Conservation (phyloP, 1,284 basidiomycete species). For the Abortiporus biennis region DNA sequence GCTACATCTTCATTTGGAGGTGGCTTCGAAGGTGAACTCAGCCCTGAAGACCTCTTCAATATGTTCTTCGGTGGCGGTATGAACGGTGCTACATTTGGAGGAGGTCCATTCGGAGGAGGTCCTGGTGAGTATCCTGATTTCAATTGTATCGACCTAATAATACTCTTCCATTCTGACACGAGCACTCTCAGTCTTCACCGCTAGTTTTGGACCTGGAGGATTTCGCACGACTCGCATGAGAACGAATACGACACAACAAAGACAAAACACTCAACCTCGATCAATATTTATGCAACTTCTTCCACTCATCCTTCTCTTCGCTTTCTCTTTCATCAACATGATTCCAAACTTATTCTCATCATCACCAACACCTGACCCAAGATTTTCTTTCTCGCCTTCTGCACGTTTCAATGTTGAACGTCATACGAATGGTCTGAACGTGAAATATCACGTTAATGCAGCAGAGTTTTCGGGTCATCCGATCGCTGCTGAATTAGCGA, state of each 20-base stretch:
- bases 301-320: conserved; percentile 80
- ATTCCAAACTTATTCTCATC: conserved; percentile 74
- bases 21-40: conserved; percentile 79
- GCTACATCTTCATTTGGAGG: conserved; percentile 43
- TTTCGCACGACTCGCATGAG: conserved; percentile 62
- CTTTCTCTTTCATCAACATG: conserved; percentile 81
- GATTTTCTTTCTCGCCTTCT: conserved; percentile 67
- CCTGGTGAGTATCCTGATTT: conserved; percentile 34
- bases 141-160: neutral
- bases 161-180: neutral
- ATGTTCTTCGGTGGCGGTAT: conserved; percentile 91
- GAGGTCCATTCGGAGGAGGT: conserved; percentile 45
- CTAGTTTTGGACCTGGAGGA: conserved; percentile 71
- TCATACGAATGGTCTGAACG: conserved; percentile 59
- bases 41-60: conserved; percentile 95
- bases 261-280: conserved; percentile 45
- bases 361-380: conserved; percentile 70
- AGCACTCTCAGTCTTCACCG: conserved; percentile 53
- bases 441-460: conserved; percentile 86
- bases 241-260: conserved; percentile 26
- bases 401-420: conserved; percentile 58
- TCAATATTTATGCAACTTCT: conserved; percentile 79
- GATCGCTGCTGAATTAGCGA: conserved; percentile 65
- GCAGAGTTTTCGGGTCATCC: conserved; percentile 77
- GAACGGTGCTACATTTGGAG: too few species aligned